A percentile compares a stretch with the other conserved stretches of the same genome.
Conservation (phyloP, 352 stramenopile species). For the Phytophthora aleatoria region DNA sequence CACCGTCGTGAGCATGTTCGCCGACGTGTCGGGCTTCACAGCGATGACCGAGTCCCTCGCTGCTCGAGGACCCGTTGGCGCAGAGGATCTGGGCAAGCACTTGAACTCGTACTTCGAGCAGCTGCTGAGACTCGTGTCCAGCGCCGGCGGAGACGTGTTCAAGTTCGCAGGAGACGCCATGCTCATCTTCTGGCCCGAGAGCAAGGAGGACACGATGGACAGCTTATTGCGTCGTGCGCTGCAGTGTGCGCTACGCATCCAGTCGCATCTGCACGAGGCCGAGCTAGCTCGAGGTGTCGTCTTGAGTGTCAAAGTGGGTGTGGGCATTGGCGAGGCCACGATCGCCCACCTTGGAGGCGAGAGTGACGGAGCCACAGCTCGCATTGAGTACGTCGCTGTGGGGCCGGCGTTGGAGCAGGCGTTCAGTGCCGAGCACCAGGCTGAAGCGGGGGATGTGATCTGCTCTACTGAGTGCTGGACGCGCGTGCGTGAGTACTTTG, state of each 20-base stretch:
- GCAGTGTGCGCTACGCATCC: constrained; percentile 91
- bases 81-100: constrained; percentile 90
- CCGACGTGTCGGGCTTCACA: constrained; percentile 95
- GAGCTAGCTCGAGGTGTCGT: constrained; percentile 86
- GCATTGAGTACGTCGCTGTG: constrained; percentile 93
- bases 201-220: constrained; percentile 90
- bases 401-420: constrained; percentile 91
- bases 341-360: constrained; percentile 91
- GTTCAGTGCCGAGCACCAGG: constrained; percentile 89
- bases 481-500: constrained; percentile 69
- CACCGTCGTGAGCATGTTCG: constrained; percentile 92
- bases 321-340: constrained; percentile 88
- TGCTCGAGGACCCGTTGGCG: constrained; percentile 78
- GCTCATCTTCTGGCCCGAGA: constrained; percentile 94
- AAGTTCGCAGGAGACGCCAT: constrained; percentile 97
- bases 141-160: constrained; percentile 88
- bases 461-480: constrained; percentile 86
- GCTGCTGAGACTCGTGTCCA: constrained; percentile 79
- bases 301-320: constrained; percentile 95
- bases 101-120: constrained; percentile 95
- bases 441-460: constrained; percentile 89
- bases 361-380: constrained; percentile 74
- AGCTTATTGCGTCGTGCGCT: constrained; percentile 77
- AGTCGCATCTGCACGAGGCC: constrained; percentile 87
- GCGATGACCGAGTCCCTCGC: constrained; percentile 92